Evolutionary conservation across 2,329 filamentous ascomycete species (phyloP), one percentile per base, ranked within the genome.

Genomic region (Lachnellula suecica): DNA sequence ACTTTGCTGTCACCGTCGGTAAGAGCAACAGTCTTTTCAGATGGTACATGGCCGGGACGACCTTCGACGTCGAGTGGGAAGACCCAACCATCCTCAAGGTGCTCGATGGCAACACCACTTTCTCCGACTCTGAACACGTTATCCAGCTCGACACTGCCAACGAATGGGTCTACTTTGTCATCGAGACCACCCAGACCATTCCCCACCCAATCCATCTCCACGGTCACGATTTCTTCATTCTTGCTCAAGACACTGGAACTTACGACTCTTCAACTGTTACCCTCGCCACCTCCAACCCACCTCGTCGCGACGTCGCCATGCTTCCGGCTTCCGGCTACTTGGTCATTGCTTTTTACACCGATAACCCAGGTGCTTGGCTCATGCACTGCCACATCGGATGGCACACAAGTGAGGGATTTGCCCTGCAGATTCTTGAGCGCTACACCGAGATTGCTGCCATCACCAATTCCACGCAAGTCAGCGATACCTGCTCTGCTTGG

Each of bases 361-460:
- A 66, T 41, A 66, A 65, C 44, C 63, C 64, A 9, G 63, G 64
- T 8, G 59, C 59, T 6, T 66, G 64, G 64, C 42, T 65, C 8
- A 51, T 64, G 53, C 68, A 70, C 48, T 70, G 68, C 55, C 68
- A 70, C 53, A 66, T 70, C 35, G 67, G 59, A 7, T 83, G 79
- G 79, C 81, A 84, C 62, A 73, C 75, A 0, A 76, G 75, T 1
- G 74, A 72, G 4, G 80, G 80, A 4, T 73, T 83, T 49, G 70
- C 79, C 15, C 56, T 75, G 7, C 75, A 80, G 60, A 74, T 83
- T 53, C 62, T 83, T 4, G 74, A 72, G 54, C 54, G 61, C 15
- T 48, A 55, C 25, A 29, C 23, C 20, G 56, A 59, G 23, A 47
- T 56, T 25, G n/a, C 44, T 4, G 40, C 52, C 3, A 15, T 49